Conservation (phyloP, 345 rosid genomes). For the Eucalyptus cloeziana region DNA sequence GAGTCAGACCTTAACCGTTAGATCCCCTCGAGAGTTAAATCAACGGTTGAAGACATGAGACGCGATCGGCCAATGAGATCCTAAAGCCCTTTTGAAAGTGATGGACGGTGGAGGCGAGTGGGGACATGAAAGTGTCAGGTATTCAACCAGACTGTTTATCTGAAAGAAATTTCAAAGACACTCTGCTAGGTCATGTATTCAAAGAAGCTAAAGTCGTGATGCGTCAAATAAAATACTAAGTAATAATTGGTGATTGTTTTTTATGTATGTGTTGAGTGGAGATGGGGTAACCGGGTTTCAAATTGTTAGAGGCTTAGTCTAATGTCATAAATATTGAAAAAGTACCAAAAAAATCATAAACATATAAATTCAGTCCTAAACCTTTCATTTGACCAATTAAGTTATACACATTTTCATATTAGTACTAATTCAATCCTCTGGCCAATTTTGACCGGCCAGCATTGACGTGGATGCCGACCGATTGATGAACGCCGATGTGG, state of each 20-base stretch:
- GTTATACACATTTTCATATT: rapidly evolving
- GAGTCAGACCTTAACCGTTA: background rate
- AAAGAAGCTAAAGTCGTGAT: background rate
- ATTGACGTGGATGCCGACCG: rapidly evolving
- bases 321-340: too few species aligned
- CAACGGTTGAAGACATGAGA: background rate
- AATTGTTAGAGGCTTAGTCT: too few species aligned
- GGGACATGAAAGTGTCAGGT: too few species aligned
- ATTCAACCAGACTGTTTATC: background rate
- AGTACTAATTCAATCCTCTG: rapidly evolving
- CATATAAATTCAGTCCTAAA: rapidly evolving
- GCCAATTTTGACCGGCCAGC: rapidly evolving
- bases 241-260: background rate
- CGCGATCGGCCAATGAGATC: background rate
- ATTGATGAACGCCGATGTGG: rapidly evolving
- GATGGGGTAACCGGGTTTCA: background rate
- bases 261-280: background rate
- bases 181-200: background rate
- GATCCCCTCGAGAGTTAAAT: background rate
- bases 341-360: too few species aligned
- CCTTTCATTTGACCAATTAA: rapidly evolving
- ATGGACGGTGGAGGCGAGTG: background rate
- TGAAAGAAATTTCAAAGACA: background rate
- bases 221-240: background rate
- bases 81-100: background rate